These are phyloP conservation scores for Didymella pomorum DNA, from an alignment of 2,329 filamentous ascomycete genomes.

Conservation along the genomic window DNA sequence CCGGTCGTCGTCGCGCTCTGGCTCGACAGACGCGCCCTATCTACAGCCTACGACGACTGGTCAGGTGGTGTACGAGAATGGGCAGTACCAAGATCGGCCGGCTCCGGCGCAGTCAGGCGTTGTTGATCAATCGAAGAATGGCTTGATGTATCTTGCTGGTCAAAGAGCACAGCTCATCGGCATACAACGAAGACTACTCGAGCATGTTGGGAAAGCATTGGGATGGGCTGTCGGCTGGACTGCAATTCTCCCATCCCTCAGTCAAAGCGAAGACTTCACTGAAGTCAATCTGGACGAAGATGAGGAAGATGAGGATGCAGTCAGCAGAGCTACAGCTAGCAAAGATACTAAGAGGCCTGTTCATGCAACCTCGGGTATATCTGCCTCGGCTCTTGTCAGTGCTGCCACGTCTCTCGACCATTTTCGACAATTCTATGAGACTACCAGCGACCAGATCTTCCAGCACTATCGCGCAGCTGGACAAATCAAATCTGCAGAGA, in stretches of 20 bases:
- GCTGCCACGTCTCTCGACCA: constrained; percentile 48
- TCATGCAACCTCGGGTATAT: constrained; percentile 40
- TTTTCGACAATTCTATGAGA: constrained; percentile 57
- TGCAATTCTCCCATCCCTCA: constrained; percentile 40
- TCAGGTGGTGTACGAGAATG: constrained; percentile 51
- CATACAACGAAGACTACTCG: constrained; percentile 80
- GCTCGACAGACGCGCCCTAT: constrained; percentile 45
- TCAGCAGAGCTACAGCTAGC: not conserved
- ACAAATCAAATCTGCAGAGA: constrained; percentile 78
- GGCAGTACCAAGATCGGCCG: constrained; percentile 46
- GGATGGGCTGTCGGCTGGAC: constrained; percentile 83
- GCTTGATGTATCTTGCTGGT: constrained; percentile 82
- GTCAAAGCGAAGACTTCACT: constrained; percentile 41
- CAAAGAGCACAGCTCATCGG: constrained; percentile 82
- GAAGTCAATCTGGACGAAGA: constrained; percentile 50
- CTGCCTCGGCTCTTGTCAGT: constrained; percentile 39
- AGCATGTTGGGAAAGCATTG: constrained; percentile 73
- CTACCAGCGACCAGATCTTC: constrained; percentile 83
- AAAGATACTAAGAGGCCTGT: constrained; percentile 13
- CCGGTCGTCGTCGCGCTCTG: constrained; percentile 64
- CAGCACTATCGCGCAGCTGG: constrained; percentile 83
- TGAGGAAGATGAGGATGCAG: constrained; percentile 18
- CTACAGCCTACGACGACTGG: constrained; percentile 36
- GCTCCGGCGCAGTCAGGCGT: constrained; percentile 35
- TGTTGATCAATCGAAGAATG: constrained; percentile 54